Base-by-base conservation (phyloP, 768 basidiomycete genomes). In the Suillus fuscotomentosus region DNA sequence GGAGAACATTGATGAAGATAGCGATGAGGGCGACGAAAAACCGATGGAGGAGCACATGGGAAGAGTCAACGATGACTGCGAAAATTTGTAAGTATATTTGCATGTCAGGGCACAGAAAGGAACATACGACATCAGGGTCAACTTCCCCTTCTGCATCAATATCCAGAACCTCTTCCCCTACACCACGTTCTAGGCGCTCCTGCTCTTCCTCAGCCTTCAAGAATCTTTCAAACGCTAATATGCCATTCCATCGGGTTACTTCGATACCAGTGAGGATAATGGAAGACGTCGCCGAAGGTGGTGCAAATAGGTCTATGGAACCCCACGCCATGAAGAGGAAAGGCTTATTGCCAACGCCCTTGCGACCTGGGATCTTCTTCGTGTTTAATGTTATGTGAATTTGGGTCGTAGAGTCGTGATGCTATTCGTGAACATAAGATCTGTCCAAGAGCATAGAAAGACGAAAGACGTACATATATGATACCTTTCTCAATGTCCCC, bases 351-450 rank as follows among this genome's bases (percentile, higher is more conserved):
- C 88, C 84, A 2, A 73, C 74, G 5, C 89, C 89, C 66, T 82
- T 82, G 11, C 88, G 84, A 2, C 77, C 73, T 13, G 82, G 82
- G 15, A 90, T 73, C n/a, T 77, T 73, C 11, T 76, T 76, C 3
- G 80, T 82, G 68, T 89, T 87, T 50, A 87, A 72, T 2, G 88
- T 88, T 57, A 91, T 87, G 65, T 91, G 89, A 13, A 91, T 75
- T 54, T 82, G 81, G 1, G 81, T 82, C 2, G 76, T 74, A 2
- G 79, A 76, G 14, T 82, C 77, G 66, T 89, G 87, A 69, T 86
- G 79, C 88, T 91, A 48, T 22, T 8, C 56, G 39, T 3, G 42
- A 54, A 67, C 20, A 63, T 66, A 34, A 47, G 60, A 31, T 9
- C 15, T 47, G 10, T 4, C 14, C 48, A 24, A 11, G 8, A n/a